Base-by-base conservation (phyloP, 306 rosid genomes). In the Amphicarpaea edgeworthii region DNA sequence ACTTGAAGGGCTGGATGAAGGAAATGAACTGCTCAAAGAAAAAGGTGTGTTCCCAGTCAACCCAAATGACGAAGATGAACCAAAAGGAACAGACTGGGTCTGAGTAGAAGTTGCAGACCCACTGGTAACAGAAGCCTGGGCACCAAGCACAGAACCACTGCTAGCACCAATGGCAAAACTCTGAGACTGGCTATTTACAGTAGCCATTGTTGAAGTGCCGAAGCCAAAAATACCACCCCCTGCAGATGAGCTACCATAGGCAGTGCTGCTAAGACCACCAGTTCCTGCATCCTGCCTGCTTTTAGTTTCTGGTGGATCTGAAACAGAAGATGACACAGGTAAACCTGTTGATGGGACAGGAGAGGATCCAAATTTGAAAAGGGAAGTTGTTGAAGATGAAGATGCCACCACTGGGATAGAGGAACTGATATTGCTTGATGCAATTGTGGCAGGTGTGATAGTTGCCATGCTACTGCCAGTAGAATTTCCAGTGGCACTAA, bases 61-160 rank as follows among this genome's bases (percentile, higher is more conserved):
- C 32, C 85, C 89, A 62, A 86, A 85, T 7, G 79, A 86, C 1
- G 81, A 81, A 49, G 90, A 81, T n/a, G 94, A 87, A 75, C 91
- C 76, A 51, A 85, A 81, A 49, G 77, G 85, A 62, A 79, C 32
- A 4, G 91, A 83, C 26, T 63, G 83, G 77, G 84, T 86, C 76
- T 85, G 92, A 62, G 85, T 84, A 42, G 80, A 86, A 59, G 90
- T 8, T 11, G 83, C 73, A 81, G 73, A 65, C 66, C 82, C 89
- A 66, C 88, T 85, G 37, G 75, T 75, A 50, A 86, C 57, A 75
- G 88, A 50, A 5, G 37, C 17, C 64, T 79, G 90, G 34, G 85
- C 32, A 68, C 82, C 75, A 70, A 79, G 66, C 76, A 47, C 63
- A 72, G 90, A 66, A 58, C 77, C 77, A 59, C 66, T 70, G 67